Conservation (phyloP, 1,139 yeast genomes). For the Taphrina betulina region DNA sequence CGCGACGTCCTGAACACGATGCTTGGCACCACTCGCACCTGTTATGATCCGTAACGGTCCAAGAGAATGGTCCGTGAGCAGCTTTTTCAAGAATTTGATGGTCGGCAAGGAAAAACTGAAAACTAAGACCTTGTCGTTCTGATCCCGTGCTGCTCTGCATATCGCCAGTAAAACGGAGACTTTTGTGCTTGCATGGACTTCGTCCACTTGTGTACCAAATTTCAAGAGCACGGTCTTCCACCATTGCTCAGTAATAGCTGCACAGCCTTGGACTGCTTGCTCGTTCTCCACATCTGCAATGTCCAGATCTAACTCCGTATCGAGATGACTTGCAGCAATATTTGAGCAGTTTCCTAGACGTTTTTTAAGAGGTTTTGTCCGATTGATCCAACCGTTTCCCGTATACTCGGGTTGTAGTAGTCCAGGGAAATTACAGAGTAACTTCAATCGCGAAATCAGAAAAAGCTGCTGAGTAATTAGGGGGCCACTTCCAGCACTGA, state of each 20-base stretch:
- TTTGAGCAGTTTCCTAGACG: too few species aligned
- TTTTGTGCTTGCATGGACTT: constrained; percentile 11
- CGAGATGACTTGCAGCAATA: too few species aligned
- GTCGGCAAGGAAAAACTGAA: constrained; percentile 13
- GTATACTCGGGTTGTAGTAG: constrained; percentile 1
- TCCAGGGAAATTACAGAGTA: constrained; percentile 5
- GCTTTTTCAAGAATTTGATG: not conserved
- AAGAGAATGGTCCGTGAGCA: not conserved
- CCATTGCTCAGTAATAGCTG: too few species aligned
- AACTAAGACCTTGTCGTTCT: constrained; percentile 4
- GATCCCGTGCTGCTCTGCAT: not conserved
- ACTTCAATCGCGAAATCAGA: not conserved
- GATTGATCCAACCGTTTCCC: too few species aligned
- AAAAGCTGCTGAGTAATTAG: not conserved
- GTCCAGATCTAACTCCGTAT: too few species aligned
- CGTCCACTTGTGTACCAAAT: too few species aligned
- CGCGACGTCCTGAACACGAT: not conserved
- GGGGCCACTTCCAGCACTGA: too few species aligned
- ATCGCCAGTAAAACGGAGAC: not conserved
- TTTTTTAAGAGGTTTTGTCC: too few species aligned
- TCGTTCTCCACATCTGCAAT: too few species aligned
- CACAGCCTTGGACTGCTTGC: too few species aligned
- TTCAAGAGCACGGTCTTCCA: too few species aligned
- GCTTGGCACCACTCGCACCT: not conserved
- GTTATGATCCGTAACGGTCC: not conserved